Conservation (phyloP, 306 rosid species). For the Quercus alba region DNA sequence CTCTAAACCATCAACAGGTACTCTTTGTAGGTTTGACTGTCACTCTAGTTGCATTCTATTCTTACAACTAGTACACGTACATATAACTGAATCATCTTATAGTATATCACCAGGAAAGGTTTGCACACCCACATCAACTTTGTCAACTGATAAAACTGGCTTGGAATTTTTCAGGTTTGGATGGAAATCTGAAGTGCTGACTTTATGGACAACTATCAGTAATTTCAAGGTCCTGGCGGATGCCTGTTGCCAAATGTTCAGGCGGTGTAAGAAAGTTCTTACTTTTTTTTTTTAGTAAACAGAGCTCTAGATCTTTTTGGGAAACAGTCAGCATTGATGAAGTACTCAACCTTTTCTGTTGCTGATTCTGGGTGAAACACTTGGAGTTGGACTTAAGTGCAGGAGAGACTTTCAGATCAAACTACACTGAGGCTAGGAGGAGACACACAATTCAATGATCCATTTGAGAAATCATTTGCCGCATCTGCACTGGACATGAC, state of each 20-base stretch:
- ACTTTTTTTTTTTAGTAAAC: conserved; percentile 34
- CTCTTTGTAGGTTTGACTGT: conserved; percentile 62
- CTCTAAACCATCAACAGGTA: conserved; percentile 59
- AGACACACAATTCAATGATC: conserved; percentile 42
- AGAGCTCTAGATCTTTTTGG: conserved; percentile 48
- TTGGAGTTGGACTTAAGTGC: conserved; percentile 72
- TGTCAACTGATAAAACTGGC: conserved; percentile 41
- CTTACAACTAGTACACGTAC: conserved; percentile 63
- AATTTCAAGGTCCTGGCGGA: conserved; percentile 81
- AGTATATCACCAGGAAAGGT: conserved; percentile 36
- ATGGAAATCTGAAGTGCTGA: conserved; percentile 71
- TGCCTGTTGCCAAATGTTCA: conserved; percentile 86
- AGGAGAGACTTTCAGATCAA: conserved; percentile 48
- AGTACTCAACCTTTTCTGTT: conserved; percentile 77
- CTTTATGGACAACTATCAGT: conserved; percentile 58
- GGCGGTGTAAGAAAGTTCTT: conserved; percentile 46
- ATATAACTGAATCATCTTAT: conserved; percentile 44
- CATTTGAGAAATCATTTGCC: conserved; percentile 37
- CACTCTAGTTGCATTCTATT: conserved; percentile 51
- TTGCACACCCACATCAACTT: conserved; percentile 76
- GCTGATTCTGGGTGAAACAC: conserved; percentile 79
- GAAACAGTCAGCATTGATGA: conserved; percentile 72
- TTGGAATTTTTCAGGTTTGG: conserved; percentile 59
- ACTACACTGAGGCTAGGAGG: conserved; percentile 53
- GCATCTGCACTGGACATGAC: conserved; percentile 37